phyloP scores from a whole-genome alignment of 1,284 basidiomycete species.

The Ganoderma sp. region DNA sequence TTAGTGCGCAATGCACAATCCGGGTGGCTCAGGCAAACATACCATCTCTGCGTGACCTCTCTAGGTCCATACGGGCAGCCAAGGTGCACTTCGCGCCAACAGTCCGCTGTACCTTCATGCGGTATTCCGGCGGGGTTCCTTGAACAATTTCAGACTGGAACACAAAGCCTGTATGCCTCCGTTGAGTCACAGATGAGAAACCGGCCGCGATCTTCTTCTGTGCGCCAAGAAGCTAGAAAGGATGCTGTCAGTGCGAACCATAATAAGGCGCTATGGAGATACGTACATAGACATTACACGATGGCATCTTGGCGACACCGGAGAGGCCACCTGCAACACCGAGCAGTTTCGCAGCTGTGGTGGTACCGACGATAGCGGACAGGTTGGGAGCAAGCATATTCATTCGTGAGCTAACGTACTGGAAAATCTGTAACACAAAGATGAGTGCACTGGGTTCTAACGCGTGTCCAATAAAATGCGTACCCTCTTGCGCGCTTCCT shows the following conservation, averaged over 20 bases:
- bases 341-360: constrained; percentile 96
- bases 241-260: not conserved
- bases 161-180: constrained; percentile 96
- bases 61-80: constrained; percentile 92
- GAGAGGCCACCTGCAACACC: constrained; percentile 95
- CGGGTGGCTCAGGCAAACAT: constrained; percentile 28
- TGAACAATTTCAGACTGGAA: constrained; percentile 92
- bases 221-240: constrained; percentile 84
- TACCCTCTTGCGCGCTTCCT: constrained; percentile 87
- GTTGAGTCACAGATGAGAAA: constrained; percentile 80
- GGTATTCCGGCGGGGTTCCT: constrained; percentile 88
- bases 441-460: not conserved
- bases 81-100: constrained; percentile 92
- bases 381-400: constrained; percentile 97
- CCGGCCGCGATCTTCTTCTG: constrained; percentile 90
- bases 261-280: not conserved
- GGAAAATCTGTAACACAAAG: constrained; percentile 75
- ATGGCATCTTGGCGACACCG: constrained; percentile 92
- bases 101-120: constrained; percentile 90
- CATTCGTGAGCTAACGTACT: constrained; percentile 99
- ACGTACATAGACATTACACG: constrained; percentile 92
- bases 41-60: constrained; percentile 81
- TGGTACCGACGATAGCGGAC: constrained; percentile 96
- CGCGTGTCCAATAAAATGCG: constrained; percentile 14
- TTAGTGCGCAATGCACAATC: constrained; percentile 9